phyloP scores from a whole-genome alignment of 208 protist genomes.

The Spongospora subterranea region DNA sequence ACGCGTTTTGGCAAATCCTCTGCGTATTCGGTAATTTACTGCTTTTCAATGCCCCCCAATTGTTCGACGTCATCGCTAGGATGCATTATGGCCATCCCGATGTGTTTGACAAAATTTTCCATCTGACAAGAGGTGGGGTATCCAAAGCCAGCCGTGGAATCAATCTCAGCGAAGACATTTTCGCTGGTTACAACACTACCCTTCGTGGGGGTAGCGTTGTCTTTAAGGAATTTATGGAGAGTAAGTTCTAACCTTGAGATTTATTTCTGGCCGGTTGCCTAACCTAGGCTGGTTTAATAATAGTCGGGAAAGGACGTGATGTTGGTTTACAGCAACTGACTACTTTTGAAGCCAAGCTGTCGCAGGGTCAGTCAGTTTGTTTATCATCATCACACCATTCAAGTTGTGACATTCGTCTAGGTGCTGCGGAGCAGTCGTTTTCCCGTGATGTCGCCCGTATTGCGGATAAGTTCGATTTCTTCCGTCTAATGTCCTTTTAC shows the following conservation, averaged over 20 bases:
- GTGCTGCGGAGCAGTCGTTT: conserved; percentile 62
- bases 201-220: conserved; percentile 62
- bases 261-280: not conserved
- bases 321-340: conserved; percentile 69
- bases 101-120: conserved; percentile 70
- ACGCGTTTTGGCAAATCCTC: conserved; percentile 65
- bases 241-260: too few relatives aligned
- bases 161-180: conserved; percentile 70
- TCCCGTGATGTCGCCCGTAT: conserved; percentile 67
- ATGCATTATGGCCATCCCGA: conserved; percentile 70
- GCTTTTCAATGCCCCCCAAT: not conserved
- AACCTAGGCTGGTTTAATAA: too few relatives aligned
- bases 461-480: conserved; percentile 62
- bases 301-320: conserved; percentile 69
- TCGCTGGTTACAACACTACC: conserved; percentile 66
- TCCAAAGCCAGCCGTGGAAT: conserved; percentile 68
- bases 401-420: not conserved
- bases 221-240: conserved; percentile 66
- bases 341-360: conserved; percentile 67
- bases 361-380: too few relatives aligned
- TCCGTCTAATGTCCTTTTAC: conserved; percentile 66
- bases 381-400: not conserved
- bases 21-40: conserved; percentile 34
- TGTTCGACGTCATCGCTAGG: not conserved
- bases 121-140: conserved; percentile 64